phyloP scores from a whole-genome alignment of 1,284 basidiomycete genomes.

The Ustilago curta region DNA sequence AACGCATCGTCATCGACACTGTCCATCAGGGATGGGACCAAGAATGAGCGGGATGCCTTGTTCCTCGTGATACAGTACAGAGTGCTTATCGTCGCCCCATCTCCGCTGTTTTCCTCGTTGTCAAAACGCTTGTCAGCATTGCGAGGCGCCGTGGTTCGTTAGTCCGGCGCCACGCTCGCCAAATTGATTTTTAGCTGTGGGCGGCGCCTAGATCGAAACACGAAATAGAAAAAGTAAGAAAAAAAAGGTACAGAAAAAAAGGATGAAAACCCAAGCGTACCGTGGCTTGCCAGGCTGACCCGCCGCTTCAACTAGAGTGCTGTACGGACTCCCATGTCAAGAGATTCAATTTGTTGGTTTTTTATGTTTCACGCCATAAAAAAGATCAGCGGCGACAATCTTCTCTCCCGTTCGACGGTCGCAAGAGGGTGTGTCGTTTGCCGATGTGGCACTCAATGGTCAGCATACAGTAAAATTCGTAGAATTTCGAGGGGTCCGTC shows the following conservation, averaged over 20 bases:
- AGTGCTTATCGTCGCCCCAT: no score
- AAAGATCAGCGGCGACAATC: background rate
- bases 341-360: background rate
- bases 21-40: background rate
- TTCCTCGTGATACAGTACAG: no score
- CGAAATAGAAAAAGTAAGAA: background rate
- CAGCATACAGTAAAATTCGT: no score
- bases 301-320: no score
- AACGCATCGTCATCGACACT: background rate
- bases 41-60: no score
- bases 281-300: no score
- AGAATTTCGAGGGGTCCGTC: background rate
- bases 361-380: no score
- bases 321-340: background rate
- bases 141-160: background rate
- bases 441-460: background rate
- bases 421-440: background rate
- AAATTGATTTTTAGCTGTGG: background rate
- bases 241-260: background rate
- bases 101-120: no score
- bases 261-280: background rate
- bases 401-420: conserved; percentile 2
- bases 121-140: no score
- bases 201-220: background rate
- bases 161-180: background rate